phyloP scores from a whole-genome alignment of 1,284 basidiomycete species.

The Meira miltonrushii region DNA sequence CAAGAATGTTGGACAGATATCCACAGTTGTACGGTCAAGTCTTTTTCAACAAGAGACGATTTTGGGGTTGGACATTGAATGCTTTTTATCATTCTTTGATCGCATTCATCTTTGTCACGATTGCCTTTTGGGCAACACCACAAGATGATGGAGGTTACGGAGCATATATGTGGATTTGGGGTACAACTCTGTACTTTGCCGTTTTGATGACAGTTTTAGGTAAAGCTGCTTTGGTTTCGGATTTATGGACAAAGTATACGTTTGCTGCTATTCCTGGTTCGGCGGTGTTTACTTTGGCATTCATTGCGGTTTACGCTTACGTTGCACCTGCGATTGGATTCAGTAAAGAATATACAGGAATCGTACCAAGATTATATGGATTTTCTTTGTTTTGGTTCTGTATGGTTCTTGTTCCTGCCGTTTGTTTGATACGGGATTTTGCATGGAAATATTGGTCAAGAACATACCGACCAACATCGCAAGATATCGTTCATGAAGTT shows the following conservation, averaged over 20 bases:
- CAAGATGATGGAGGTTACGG: slow-evolving; percentile 68
- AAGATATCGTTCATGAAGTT: slow-evolving; percentile 93
- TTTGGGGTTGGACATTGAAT: slow-evolving; percentile 91
- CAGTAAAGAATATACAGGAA: slow-evolving; percentile 70
- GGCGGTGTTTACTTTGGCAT: slow-evolving; percentile 87
- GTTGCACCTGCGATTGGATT: slow-evolving; percentile 79
- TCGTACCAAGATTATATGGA: slow-evolving; percentile 82
- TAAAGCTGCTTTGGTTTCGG: slow-evolving; percentile 93
- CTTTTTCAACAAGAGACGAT: slow-evolving; percentile 52
- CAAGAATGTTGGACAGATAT: slow-evolving; percentile 91
- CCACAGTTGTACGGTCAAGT: slow-evolving; percentile 74
- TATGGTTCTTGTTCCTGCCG: slow-evolving; percentile 76
- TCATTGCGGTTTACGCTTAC: slow-evolving; percentile 82
- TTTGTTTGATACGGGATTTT: slow-evolving; percentile 78
- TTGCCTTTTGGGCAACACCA: slow-evolving; percentile 80
- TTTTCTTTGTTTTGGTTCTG: slow-evolving; percentile 83
- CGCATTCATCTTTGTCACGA: slow-evolving; percentile 78
- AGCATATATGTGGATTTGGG: slow-evolving; percentile 96
- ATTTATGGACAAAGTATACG: slow-evolving; percentile 99
- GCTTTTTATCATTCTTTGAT: slow-evolving; percentile 75
- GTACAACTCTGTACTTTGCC: slow-evolving; percentile 78
- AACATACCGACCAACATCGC: slow-evolving; percentile 81
- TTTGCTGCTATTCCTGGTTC: slow-evolving; percentile 81
- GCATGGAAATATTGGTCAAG: slow-evolving; percentile 56
- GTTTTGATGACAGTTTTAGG: slow-evolving; percentile 91